Evolutionary conservation across 2,329 filamentous ascomycete genomes (phyloP), one percentile per base, ranked within the genome.

Genomic region (Huntiella omanensis): DNA sequence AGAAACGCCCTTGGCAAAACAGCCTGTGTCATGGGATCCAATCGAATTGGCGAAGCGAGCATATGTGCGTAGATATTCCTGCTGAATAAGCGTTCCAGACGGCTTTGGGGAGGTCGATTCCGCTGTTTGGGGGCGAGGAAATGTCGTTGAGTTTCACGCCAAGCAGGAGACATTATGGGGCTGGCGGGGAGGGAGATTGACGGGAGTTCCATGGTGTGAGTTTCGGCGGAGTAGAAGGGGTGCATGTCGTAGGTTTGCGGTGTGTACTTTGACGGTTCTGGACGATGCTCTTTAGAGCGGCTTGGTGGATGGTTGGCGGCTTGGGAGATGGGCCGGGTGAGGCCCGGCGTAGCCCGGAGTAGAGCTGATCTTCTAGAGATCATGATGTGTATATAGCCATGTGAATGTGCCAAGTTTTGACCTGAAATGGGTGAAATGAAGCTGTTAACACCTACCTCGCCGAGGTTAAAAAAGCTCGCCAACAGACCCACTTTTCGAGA

Each of bases 1-100:
- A 83, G 61, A 55, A 84, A 80, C 54, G 69, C 75, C 11, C 58
- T 59, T 1, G 81, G 81, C 5, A 83, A 58, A 1, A 55, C 55
- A 0, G 58, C 55, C 0, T 54, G 50, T 1, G 75, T 75, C 32
- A 69, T 55, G 16, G 59, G 54, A 54, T 78, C 83, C 48, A 57
- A 53, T 46, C 81, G 74, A 16, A 78, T 48, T 0, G 75, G 73
- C 0, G 71, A 70, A 28, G 71, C 71, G 16, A 86, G 67, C 5
- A 75, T 71, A 39, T 67, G 67, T 3, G 80, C 80, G 53, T 73
- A 84, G 2, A 77, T 66, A 52, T 82, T 86, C 34, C 66, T 65
- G 28, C 62, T 63, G 1, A 85, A 61, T 49, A 72, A 69, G 48
- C 64, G 65, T 54, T 78, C 73, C 49, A 83, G 72, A 2, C 66